Percentiles rank a stretch among this genome's conserved stretches.
phyloP scores from a whole-genome alignment of 2,329 filamentous ascomycete species.

The Karstenula rhodostoma region DNA sequence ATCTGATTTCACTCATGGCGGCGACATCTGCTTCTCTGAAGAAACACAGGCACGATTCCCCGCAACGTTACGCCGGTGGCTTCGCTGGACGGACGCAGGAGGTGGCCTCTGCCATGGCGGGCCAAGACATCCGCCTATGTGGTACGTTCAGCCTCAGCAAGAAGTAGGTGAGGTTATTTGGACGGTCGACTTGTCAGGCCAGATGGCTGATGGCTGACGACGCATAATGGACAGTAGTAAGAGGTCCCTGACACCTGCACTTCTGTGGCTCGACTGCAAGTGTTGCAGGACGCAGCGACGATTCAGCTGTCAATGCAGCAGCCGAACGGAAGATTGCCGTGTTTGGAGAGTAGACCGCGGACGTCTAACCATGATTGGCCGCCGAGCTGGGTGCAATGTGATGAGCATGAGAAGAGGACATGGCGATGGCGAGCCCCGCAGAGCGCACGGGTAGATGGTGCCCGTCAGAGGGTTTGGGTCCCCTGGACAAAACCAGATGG shows the following conservation, averaged over 20 bases:
- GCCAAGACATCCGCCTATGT: slow-evolving; percentile 20
- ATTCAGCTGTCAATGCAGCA: background rate
- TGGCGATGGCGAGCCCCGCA: slow-evolving; percentile 17
- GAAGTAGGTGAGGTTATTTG: slow-evolving; percentile 15
- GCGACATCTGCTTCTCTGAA: slow-evolving; percentile 7
- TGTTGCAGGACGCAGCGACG: background rate
- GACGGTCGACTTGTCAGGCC: background rate
- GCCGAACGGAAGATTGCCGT: slow-evolving; percentile 1
- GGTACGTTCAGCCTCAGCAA: slow-evolving; percentile 21
- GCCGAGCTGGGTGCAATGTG: background rate
- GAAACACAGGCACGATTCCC: slow-evolving; percentile 4
- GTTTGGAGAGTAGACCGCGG: background rate
- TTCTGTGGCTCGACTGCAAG: background rate
- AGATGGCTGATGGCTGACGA: background rate
- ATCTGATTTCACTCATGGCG: background rate
- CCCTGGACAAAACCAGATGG: background rate
- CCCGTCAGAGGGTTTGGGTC: slow-evolving; percentile 6
- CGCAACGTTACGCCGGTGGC: slow-evolving; percentile 4
- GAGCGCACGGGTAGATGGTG: slow-evolving; percentile 18
- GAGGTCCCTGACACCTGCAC: background rate
- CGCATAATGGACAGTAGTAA: background rate
- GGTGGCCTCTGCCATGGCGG: slow-evolving; percentile 22
- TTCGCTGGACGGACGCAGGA: slow-evolving; percentile 13
- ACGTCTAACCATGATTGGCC: background rate
- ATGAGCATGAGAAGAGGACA: slow-evolving; percentile 1